Conservation (phyloP, 2,329 filamentous ascomycete genomes). For the Colletotrichum noveboracense region DNA sequence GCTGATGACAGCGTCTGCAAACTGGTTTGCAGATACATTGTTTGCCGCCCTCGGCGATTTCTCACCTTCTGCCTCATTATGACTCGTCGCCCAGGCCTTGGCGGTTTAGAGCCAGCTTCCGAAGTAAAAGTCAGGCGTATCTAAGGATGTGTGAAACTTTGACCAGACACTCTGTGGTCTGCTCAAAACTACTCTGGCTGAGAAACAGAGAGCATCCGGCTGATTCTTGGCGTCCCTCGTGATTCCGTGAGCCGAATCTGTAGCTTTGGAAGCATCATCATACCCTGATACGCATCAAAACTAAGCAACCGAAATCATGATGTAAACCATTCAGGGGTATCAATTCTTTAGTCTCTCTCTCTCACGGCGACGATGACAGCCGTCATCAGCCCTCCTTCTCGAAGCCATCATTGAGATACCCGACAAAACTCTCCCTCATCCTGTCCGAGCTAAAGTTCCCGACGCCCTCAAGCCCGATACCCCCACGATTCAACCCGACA, state of each 20-base stretch:
- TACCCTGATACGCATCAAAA: not conserved
- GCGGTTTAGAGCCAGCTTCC: not conserved
- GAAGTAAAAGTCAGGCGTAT: not conserved
- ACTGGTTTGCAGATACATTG: not conserved
- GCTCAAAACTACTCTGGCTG: not conserved
- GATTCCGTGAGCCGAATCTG: not conserved
- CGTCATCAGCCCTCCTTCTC: slow-evolving; percentile 56
- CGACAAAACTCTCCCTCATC: slow-evolving; percentile 68
- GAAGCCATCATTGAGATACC: slow-evolving; percentile 70
- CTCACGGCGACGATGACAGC: not conserved
- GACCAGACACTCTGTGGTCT: not conserved
- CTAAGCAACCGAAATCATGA: not conserved
- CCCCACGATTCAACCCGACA: slow-evolving; percentile 75
- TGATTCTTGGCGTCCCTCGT: not conserved
- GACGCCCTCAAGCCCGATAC: slow-evolving; percentile 63
- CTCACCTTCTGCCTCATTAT: not conserved
- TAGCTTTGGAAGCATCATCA: not conserved
- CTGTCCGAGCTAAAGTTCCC: slow-evolving; percentile 59
- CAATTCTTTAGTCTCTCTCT: not conserved
- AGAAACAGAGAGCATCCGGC: not conserved
- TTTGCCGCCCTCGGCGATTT: not conserved
- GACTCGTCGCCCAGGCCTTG: not conserved
- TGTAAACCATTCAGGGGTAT: not conserved
- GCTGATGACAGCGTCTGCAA: not conserved
- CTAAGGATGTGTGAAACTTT: not conserved